A percentile compares a stretch with the other conserved stretches of the same genome.
These are phyloP conservation scores for Coelastrella sp. DNA, from an alignment of 139 green algal species.

Conservation along the genomic window DNA sequence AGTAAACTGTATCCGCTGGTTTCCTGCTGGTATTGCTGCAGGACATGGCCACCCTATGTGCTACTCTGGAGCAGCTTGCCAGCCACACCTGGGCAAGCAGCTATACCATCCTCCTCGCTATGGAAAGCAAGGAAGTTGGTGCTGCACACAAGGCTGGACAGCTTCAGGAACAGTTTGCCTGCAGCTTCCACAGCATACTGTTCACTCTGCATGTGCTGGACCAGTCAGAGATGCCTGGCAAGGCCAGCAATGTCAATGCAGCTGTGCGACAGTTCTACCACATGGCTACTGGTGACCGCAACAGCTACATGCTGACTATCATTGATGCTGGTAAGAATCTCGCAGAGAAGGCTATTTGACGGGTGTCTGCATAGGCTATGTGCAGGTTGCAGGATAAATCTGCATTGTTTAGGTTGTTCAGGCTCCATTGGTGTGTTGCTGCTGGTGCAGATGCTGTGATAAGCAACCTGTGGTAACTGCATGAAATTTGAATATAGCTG, in stretches of 20 bases:
- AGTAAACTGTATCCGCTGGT: too few species aligned
- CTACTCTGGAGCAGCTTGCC: constrained; percentile 48
- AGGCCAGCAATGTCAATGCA: constrained; percentile 58
- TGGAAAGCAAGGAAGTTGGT: constrained; percentile 56
- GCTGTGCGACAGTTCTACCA: constrained; percentile 53
- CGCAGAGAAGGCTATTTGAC: too few species aligned
- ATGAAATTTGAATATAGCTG: background rate
- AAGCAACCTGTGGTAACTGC: too few species aligned
- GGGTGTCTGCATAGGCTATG: too few species aligned
- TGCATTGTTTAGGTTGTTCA: too few species aligned
- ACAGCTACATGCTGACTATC: constrained; percentile 51
- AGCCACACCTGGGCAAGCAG: constrained; percentile 40
- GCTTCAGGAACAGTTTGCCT: constrained; percentile 51
- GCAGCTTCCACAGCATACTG: constrained; percentile 48
- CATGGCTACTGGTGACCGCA: constrained; percentile 23
- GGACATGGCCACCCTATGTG: constrained; percentile 45
- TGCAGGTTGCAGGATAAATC: too few species aligned
- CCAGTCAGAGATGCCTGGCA: constrained; percentile 51
- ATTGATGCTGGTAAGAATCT: constrained; percentile 59
- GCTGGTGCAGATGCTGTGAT: too few species aligned
- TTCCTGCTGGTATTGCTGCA: too few species aligned
- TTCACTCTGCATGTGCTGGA: constrained; percentile 48
- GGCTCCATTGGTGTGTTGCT: too few species aligned
- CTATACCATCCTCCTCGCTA: constrained; percentile 58
- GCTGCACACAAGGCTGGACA: constrained; percentile 46